phyloP scores from a whole-genome alignment of 805 yeast species.

The Barnettozyma sucrosica region DNA sequence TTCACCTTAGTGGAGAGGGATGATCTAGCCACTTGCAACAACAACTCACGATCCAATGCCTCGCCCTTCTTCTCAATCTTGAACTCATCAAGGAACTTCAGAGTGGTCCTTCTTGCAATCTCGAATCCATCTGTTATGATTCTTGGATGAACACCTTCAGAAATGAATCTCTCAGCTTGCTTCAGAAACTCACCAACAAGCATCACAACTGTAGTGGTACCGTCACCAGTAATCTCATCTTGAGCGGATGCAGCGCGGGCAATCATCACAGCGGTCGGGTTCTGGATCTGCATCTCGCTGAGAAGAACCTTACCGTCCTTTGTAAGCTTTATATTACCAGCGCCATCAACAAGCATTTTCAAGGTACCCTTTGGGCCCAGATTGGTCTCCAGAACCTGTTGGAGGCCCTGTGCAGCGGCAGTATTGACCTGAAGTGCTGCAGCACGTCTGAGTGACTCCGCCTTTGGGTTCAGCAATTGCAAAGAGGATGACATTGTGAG shows the following conservation, averaged over 20 bases:
- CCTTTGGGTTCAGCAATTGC: slow-evolving; percentile 93
- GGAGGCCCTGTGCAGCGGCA: slow-evolving; percentile 94
- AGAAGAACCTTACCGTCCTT: slow-evolving; percentile 94
- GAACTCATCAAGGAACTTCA: slow-evolving; percentile 63
- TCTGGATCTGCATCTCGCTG: slow-evolving; percentile 94
- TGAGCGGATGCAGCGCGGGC: slow-evolving; percentile 98
- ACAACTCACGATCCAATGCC: slow-evolving; percentile 74
- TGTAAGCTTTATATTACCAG: slow-evolving; percentile 91
- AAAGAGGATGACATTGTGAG: slow-evolving; percentile 52
- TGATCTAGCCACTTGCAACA: slow-evolving; percentile 87
- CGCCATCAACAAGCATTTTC: slow-evolving; percentile 94
- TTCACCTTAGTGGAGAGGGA: slow-evolving; percentile 85
- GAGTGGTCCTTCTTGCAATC: slow-evolving; percentile 69
- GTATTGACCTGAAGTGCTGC: slow-evolving; percentile 95
- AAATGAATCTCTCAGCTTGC: slow-evolving; percentile 87
- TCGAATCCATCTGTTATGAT: slow-evolving; percentile 94
- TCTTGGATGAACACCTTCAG: slow-evolving; percentile 95
- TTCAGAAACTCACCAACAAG: slow-evolving; percentile 91
- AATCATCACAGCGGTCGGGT: slow-evolving; percentile 84
- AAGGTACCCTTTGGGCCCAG: slow-evolving; percentile 96
- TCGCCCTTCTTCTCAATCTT: slow-evolving; percentile 35
- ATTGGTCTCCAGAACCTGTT: slow-evolving; percentile 84
- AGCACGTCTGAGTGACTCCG: slow-evolving; percentile 91
- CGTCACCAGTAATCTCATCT: slow-evolving; percentile 99
- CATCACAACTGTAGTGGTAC: slow-evolving; percentile 92